phyloP scores from a whole-genome alignment of 257 asterid species.

The Solanum dulcamara region DNA sequence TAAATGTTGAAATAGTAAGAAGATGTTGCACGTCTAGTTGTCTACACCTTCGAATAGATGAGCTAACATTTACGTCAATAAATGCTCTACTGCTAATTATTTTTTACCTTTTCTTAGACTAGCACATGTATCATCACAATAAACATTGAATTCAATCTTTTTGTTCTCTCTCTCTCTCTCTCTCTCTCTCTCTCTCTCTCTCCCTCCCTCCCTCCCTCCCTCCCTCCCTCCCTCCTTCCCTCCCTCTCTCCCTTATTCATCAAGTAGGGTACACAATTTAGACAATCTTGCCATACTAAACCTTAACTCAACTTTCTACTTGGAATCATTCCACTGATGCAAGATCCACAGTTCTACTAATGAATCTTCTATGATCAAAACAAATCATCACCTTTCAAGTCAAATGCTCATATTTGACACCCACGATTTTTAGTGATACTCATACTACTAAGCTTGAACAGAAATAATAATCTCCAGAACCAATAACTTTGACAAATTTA shows the following conservation, averaged over 20 bases:
- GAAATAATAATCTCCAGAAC: not conserved
- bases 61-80: not conserved
- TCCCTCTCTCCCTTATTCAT: not conserved
- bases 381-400: not conserved
- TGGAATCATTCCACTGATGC: not conserved
- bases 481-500: not conserved
- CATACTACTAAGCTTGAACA: slow-evolving; percentile 13
- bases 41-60: not conserved
- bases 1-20: not conserved
- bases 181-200: not conserved
- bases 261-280: not conserved
- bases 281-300: not conserved
- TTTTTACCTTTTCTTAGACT: not conserved
- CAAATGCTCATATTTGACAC: slow-evolving; percentile 10
- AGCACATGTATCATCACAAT: not conserved
- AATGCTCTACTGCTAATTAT: not conserved
- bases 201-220: not conserved
- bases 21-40: not conserved
- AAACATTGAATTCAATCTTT: not conserved
- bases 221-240: not conserved
- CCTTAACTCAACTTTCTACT: not conserved
- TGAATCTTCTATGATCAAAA: not conserved
- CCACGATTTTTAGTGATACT: slow-evolving; percentile 5
- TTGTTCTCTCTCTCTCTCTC: not conserved
- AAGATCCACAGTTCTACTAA: not conserved